Evolutionary conservation across 305 asterid genomes (phyloP).

Genomic region (Euphrasia arctica): DNA sequence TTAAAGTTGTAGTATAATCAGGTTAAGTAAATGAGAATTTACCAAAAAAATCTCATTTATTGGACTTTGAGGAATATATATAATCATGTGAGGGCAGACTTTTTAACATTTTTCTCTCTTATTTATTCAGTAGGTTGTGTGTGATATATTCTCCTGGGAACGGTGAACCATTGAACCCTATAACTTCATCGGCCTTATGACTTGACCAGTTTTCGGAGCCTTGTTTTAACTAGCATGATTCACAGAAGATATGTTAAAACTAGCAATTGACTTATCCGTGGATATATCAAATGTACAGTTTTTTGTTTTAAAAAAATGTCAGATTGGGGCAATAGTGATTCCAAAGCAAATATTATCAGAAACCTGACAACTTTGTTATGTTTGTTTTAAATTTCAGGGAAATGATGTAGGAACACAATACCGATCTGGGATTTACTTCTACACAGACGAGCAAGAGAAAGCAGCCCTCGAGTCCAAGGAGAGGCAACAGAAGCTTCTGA

Average conservation of each 20-base stretch:
- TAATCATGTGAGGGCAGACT: too few species aligned
- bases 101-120: too few species aligned
- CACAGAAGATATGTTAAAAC: too few species aligned
- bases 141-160: too few species aligned
- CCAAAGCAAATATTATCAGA: background rate
- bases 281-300: too few species aligned
- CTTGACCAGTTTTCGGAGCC: too few species aligned
- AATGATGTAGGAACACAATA: slow-evolving; percentile 92
- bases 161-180: background rate
- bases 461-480: slow-evolving; percentile 70
- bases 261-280: too few species aligned
- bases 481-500: slow-evolving; percentile 61
- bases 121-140: too few species aligned
- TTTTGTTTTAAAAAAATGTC: background rate
- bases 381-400: slow-evolving; percentile 46
- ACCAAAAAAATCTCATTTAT: too few species aligned
- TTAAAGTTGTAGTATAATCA: background rate
- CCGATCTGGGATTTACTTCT: slow-evolving; percentile 86
- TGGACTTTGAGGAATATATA: too few species aligned
- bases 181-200: too few species aligned
- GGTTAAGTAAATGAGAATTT: background rate
- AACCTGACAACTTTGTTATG: background rate
- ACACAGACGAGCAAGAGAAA: slow-evolving; percentile 87
- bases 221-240: too few species aligned
- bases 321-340: background rate